Evolutionary conservation across 305 asterid genomes (phyloP).

Genomic region (Fraxinus paxiana): DNA sequence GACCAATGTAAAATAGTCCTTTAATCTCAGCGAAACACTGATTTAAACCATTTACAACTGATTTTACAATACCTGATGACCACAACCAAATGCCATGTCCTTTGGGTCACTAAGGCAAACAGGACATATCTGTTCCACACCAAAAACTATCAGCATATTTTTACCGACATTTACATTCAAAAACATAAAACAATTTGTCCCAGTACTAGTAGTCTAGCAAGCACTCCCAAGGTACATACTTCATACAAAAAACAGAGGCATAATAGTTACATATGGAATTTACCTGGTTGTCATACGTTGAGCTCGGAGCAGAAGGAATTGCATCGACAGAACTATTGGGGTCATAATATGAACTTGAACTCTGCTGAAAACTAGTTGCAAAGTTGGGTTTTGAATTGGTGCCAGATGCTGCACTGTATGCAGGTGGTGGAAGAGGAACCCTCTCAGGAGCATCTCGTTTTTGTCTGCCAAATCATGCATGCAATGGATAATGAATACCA

Average conservation of each 20-base stretch:
- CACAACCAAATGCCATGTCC: slow-evolving; percentile 55
- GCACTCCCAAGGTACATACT: neutral
- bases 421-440: slow-evolving; percentile 82
- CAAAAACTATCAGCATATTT: neutral
- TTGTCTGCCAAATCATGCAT: slow-evolving; percentile 37
- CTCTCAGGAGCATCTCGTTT: slow-evolving; percentile 50
- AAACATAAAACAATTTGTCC: neutral
- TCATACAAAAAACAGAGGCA: slow-evolving; percentile 1
- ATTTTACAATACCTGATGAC: slow-evolving; percentile 45
- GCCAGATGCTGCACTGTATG: slow-evolving; percentile 36
- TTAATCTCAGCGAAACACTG: neutral
- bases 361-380: slow-evolving; percentile 22
- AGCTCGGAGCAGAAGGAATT: slow-evolving; percentile 39
- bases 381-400: slow-evolving; percentile 24
- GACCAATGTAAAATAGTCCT: neutral
- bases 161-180: neutral
- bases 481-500: neutral
- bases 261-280: neutral
- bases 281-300: slow-evolving; percentile 65
- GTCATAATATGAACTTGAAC: neutral
- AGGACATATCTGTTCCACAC: slow-evolving; percentile 55
- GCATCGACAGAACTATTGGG: slow-evolving; percentile 15
- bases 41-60: neutral
- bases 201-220: neutral
- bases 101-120: slow-evolving; percentile 38